These are phyloP conservation scores for Flaveria bidentis DNA, from an alignment of 129 eudicot species.

Conservation along the genomic window DNA sequence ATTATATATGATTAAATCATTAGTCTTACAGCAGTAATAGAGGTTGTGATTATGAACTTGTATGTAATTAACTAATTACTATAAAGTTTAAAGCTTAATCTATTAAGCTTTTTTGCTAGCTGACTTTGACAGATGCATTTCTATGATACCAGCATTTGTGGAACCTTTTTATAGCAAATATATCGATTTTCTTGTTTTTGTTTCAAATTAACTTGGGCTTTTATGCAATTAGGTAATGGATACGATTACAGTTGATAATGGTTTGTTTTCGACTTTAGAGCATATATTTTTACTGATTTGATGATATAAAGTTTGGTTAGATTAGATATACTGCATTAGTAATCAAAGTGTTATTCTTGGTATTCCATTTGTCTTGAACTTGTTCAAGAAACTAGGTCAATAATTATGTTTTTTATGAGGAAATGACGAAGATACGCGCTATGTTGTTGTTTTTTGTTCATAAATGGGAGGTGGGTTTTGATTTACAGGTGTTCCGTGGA, in stretches of 20 bases:
- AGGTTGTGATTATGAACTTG: not conserved
- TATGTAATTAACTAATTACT: not conserved
- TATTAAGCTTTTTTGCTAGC: not conserved
- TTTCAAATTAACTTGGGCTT: not conserved
- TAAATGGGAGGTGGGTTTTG: conserved; percentile 19
- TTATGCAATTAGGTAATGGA: not conserved
- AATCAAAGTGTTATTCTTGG: not conserved
- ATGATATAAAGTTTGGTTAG: not conserved
- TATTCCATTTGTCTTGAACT: not conserved
- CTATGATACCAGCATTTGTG: not conserved
- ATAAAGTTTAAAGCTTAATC: not conserved
- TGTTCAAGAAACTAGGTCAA: not conserved
- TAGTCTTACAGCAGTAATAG: not conserved
- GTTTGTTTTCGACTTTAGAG: not conserved
- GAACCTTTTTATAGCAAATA: not conserved
- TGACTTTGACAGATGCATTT: not conserved
- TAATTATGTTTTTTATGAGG: not conserved
- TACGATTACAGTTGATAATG: not conserved
- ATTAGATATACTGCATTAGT: not conserved
- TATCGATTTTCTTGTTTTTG: not conserved
- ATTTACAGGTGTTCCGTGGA: conserved; percentile 86
- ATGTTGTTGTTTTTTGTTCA: not conserved
- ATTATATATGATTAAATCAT: not conserved
- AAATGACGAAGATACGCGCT: not conserved
- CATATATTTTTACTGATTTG: not conserved